A percentile compares a stretch with the other conserved stretches of the same genome.
These are phyloP conservation scores for Podila horticola DNA, from an alignment of 192 early-diverging fungal genomes.

Conservation along the genomic window DNA sequence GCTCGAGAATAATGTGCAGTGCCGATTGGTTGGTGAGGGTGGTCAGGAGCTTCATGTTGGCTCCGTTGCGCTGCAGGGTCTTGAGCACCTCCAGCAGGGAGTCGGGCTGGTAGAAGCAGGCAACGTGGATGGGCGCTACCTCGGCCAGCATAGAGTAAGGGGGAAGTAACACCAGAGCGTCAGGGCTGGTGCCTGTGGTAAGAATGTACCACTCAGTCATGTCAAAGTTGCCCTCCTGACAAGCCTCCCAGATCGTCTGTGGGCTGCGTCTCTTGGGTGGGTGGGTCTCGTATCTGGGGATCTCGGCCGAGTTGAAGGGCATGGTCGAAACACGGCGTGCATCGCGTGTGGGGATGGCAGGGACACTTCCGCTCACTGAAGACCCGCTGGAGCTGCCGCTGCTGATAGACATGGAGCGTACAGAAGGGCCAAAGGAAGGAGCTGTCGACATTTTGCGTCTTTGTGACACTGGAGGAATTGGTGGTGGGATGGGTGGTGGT, in stretches of 20 bases:
- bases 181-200: constrained; percentile 22
- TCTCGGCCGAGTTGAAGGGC: constrained; percentile 14
- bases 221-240: constrained; percentile 41
- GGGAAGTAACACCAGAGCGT: constrained; percentile 21
- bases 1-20: constrained; percentile 43
- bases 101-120: constrained; percentile 48
- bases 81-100: constrained; percentile 34
- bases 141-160: constrained; percentile 44
- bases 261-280: constrained; percentile 15
- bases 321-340: constrained; percentile 37
- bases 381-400: constrained; percentile 41
- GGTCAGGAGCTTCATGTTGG: constrained; percentile 37
- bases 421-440: constrained; percentile 7
- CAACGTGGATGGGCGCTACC: constrained; percentile 38
- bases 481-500: constrained; percentile 35
- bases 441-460: constrained; percentile 32
- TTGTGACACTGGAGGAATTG: constrained; percentile 44
- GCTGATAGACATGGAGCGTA: constrained; percentile 47
- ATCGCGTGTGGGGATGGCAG: constrained; percentile 29
- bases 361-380: constrained; percentile 7
- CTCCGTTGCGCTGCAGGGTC: constrained; percentile 38
- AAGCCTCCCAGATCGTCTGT: constrained; percentile 41
- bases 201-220: constrained; percentile 40
- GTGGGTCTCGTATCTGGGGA: constrained; percentile 15
- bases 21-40: constrained; percentile 40